Base-by-base conservation (phyloP, 352 stramenopile species). In the Phytophthora pisi region DNA sequence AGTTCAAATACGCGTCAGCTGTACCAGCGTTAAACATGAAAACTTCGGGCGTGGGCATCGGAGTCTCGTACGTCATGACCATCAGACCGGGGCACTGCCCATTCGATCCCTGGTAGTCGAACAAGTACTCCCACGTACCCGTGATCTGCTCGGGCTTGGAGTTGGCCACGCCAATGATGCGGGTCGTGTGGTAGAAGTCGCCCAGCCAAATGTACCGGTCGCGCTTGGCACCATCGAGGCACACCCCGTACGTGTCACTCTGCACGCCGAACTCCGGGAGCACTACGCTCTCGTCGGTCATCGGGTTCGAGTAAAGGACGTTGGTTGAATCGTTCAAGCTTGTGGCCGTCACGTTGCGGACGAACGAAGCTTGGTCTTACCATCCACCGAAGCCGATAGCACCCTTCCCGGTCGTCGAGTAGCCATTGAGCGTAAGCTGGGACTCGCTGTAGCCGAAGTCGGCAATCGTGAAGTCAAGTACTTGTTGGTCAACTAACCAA, bases 191-290 rank as follows among this genome's bases (percentile, higher is more conserved):
- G 50, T 72, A 75, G 34, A 75, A 75, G 45, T 75, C 63, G 3
- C 62, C 62, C 30, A 75, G 30, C 68, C 68, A 75, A 61, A 75
- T 75, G 62, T 72, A 69, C 7, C 68, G 57, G 24, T 75, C 68
- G 15, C 62, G 61, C 30, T 75, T 75, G 40, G 67, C 67, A n/a
- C 67, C 31, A 38, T 38, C 31, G 8, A 38, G 31, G 11, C 31
- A 38, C 31, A 13, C 31, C 9, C 31, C 31, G 31, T 38, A 38
- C 9, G 31, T 10, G 11, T 38, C 15, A 8, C 31, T 38, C 11
- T 38, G 31, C 4, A 10, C 31, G 8, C 31, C 31, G 11, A 38
- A 38, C 31, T 38, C 31, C 11, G 64, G 54, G 4, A 68, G 20
- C 20, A 75, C 58, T 28, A 57, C 45, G 16, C 43, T 71, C 45